These are phyloP conservation scores for Leccinum proliferum DNA, from an alignment of 1,284 basidiomycete species.

Conservation along the genomic window DNA sequence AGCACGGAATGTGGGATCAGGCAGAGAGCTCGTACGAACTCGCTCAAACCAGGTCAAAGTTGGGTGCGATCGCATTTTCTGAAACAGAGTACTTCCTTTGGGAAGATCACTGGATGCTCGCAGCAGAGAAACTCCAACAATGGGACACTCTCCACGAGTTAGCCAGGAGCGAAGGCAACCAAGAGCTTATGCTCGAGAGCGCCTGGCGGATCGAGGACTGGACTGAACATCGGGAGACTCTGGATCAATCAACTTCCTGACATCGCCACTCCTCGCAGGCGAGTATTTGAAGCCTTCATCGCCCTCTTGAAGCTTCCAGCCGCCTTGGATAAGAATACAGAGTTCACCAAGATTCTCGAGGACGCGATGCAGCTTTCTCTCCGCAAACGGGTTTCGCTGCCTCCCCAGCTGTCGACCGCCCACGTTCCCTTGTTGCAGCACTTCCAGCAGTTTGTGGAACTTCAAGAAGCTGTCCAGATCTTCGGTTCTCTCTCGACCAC, in stretches of 20 bases:
- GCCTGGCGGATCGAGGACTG: conserved; percentile 96
- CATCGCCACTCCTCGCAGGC: conserved; percentile 86
- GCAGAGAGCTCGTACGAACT: conserved; percentile 88
- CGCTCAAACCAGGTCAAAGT: conserved; percentile 85
- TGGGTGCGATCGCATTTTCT: conserved; percentile 84
- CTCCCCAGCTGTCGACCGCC: conserved; percentile 80
- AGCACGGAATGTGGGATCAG: conserved; percentile 97
- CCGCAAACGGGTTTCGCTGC: conserved; percentile 93
- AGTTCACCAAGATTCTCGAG: conserved; percentile 86
- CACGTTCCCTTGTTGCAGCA: conserved; percentile 95
- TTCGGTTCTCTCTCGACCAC: conserved; percentile 90
- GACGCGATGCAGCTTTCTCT: conserved; percentile 97
- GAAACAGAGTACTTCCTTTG: conserved; percentile 97
- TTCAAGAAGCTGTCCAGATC: conserved; percentile 94
- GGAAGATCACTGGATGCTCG: conserved; percentile 99
- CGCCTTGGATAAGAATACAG: conserved; percentile 65
- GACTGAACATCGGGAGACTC: conserved; percentile 72
- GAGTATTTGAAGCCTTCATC: conserved; percentile 95
- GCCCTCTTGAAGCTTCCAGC: conserved; percentile 70
- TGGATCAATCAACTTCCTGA: conserved; percentile 85
- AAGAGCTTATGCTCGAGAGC: conserved; percentile 91
- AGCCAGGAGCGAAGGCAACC: conserved; percentile 88
- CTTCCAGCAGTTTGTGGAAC: conserved; percentile 99
- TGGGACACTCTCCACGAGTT: conserved; percentile 96
- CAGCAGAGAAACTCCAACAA: conserved; percentile 95